phyloP scores from a whole-genome alignment of 2,329 filamentous ascomycete genomes.

The Aspergillus sp. region DNA sequence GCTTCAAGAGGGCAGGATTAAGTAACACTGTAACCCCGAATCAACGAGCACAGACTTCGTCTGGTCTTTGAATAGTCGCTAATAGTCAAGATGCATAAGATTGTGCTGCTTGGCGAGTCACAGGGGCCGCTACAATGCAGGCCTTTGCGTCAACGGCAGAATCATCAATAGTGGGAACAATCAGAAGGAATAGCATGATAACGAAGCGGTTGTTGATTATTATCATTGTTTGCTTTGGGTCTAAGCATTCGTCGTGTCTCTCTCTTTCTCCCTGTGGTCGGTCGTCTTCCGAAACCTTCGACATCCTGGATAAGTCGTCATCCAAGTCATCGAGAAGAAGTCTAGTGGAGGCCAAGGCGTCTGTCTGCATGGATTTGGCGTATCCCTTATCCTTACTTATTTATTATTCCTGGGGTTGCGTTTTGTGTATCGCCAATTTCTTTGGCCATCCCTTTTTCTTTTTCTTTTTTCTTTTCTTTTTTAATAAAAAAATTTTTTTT shows the following conservation, averaged over 20 bases:
- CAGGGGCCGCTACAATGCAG: slow-evolving; percentile 2
- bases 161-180: too few species aligned
- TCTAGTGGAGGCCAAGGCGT: slow-evolving; percentile 1
- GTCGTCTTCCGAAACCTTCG: background rate
- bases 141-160: slow-evolving; percentile 8
- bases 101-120: slow-evolving; percentile 10
- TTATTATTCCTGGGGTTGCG: background rate
- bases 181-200: too few species aligned
- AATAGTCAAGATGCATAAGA: slow-evolving; percentile 5
- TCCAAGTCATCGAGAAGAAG: background rate
- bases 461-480: background rate
- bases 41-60: slow-evolving; percentile 10
- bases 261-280: too few species aligned
- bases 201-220: too few species aligned
- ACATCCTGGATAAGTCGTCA: background rate
- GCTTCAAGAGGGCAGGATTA: background rate
- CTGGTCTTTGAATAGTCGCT: slow-evolving; percentile 3
- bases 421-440: background rate
- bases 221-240: too few species aligned
- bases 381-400: slow-evolving; percentile 1
- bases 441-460: background rate
- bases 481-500: background rate
- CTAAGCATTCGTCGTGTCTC: too few species aligned
- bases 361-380: background rate
- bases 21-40: background rate